phyloP scores from a whole-genome alignment of 1,284 basidiomycete species.

The Moesziomyces globuligerus region DNA sequence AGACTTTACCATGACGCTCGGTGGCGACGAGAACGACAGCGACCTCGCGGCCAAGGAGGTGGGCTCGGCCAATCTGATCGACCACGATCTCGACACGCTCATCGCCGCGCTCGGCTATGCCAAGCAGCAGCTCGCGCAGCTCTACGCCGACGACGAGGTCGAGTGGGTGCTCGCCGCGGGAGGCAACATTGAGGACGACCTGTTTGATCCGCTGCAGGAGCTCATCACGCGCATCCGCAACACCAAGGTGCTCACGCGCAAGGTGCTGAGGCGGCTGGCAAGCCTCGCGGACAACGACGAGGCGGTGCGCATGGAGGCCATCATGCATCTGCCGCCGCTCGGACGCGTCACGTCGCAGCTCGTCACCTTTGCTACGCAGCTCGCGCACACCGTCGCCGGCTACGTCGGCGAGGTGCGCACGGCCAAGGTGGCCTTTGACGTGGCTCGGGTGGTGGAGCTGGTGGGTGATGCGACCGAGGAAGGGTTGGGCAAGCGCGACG shows the following conservation, averaged over 20 bases:
- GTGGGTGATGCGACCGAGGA: conserved; percentile 51
- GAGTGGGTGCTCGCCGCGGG: conserved; percentile 55
- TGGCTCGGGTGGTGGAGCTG: conserved; percentile 32
- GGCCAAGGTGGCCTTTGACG: conserved; percentile 40
- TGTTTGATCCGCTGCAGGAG: conserved; percentile 54
- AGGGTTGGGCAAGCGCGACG: conserved; percentile 38
- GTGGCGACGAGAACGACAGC: conserved; percentile 73
- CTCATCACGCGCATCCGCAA: conserved; percentile 55
- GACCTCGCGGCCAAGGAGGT: conserved; percentile 64
- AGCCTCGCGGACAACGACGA: conserved; percentile 58
- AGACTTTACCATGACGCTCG: conserved; percentile 50
- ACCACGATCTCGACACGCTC: conserved; percentile 65
- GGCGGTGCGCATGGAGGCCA: conserved; percentile 56
- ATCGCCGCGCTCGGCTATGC: conserved; percentile 58
- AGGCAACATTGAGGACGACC: conserved; percentile 43
- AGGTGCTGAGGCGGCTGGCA: conserved; percentile 57
- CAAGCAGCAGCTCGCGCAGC: conserved; percentile 51
- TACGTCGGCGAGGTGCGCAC: conserved; percentile 50
- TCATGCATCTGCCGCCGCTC: conserved; percentile 54
- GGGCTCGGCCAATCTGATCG: conserved; percentile 58
- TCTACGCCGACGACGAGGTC: conserved; percentile 51
- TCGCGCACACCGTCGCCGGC: conserved; percentile 35
- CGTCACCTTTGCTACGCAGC: conserved; percentile 51
- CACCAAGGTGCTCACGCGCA: conserved; percentile 60
- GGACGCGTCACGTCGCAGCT: conserved; percentile 55